Conservation (phyloP, 129 eudicot genomes). For the Apium graveolens region DNA sequence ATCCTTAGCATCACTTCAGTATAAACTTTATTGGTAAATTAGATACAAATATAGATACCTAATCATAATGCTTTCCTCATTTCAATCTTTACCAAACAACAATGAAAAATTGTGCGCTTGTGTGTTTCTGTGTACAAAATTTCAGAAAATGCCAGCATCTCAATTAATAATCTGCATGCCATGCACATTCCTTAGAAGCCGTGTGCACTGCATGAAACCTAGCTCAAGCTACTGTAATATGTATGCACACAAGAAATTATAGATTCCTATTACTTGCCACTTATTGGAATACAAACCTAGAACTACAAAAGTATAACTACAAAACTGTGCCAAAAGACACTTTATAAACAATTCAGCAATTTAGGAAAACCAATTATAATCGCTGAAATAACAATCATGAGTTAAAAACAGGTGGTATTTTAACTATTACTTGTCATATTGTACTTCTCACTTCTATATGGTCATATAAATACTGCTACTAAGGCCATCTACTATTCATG, state of each 20-base stretch:
- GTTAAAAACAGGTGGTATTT: background rate
- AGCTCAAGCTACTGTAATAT: background rate
- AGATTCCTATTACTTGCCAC: background rate
- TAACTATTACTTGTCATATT: background rate
- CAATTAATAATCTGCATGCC: background rate
- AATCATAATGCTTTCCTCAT: background rate
- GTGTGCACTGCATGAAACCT: background rate
- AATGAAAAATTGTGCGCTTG: background rate
- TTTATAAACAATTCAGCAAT: background rate
- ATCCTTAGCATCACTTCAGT: background rate
- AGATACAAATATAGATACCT: background rate
- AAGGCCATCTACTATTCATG: background rate
- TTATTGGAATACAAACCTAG: background rate
- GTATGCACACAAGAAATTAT: background rate
- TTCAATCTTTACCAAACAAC: background rate
- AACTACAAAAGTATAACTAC: background rate
- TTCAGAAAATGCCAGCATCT: background rate
- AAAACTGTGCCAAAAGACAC: background rate
- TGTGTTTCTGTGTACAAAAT: background rate
- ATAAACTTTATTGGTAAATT: background rate
- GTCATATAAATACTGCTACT: background rate
- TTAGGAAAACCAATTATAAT: background rate
- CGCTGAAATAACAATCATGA: background rate
- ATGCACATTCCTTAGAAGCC: background rate
- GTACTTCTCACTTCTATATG: background rate